Evolutionary conservation across 2,329 filamentous ascomycete species (phyloP).

Genomic region (Aspergillus spinulosporus): DNA sequence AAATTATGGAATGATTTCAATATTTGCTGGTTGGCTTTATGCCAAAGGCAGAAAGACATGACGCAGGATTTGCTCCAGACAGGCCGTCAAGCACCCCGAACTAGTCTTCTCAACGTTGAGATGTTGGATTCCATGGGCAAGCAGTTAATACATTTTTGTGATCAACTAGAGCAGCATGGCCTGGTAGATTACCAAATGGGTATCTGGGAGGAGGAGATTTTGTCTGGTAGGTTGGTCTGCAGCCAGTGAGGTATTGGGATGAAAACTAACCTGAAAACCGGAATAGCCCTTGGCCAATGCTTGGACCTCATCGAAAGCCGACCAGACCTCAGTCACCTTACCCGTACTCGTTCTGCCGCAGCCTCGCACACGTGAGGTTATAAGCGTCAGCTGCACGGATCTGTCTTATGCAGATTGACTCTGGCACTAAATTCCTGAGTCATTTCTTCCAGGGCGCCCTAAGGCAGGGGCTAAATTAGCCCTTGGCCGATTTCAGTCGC

Average conservation of each 20-base stretch:
- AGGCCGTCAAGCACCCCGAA: slow-evolving; percentile 57
- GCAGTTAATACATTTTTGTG: slow-evolving; percentile 78
- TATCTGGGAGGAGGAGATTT: slow-evolving; percentile 91
- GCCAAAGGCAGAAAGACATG: slow-evolving; percentile 81
- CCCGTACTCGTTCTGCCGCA: slow-evolving; percentile 23
- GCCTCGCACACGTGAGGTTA: slow-evolving; percentile 29
- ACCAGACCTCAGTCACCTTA: slow-evolving; percentile 24
- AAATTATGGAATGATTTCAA: slow-evolving; percentile 95
- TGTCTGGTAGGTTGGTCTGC: slow-evolving; percentile 64
- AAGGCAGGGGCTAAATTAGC: slow-evolving; percentile 19
- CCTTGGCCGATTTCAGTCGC: slow-evolving; percentile 6
- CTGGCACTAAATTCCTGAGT: slow-evolving; percentile 9
- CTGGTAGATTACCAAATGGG: slow-evolving; percentile 97
- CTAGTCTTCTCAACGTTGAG: slow-evolving; percentile 66
- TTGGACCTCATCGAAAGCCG: slow-evolving; percentile 53
- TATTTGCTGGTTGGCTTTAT: slow-evolving; percentile 79
- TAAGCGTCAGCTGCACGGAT: slow-evolving; percentile 6
- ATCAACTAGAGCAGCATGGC: slow-evolving; percentile 85
- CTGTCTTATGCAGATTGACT: slow-evolving; percentile 5
- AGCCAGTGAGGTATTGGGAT: background rate
- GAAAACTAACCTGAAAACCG: background rate
- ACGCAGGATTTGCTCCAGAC: slow-evolving; percentile 60
- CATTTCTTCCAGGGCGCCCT: slow-evolving; percentile 14
- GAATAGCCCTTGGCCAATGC: slow-evolving; percentile 53
- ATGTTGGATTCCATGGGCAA: slow-evolving; percentile 76